Conservation (phyloP, 2,329 filamentous ascomycete genomes). For the Claviceps paspali region DNA sequence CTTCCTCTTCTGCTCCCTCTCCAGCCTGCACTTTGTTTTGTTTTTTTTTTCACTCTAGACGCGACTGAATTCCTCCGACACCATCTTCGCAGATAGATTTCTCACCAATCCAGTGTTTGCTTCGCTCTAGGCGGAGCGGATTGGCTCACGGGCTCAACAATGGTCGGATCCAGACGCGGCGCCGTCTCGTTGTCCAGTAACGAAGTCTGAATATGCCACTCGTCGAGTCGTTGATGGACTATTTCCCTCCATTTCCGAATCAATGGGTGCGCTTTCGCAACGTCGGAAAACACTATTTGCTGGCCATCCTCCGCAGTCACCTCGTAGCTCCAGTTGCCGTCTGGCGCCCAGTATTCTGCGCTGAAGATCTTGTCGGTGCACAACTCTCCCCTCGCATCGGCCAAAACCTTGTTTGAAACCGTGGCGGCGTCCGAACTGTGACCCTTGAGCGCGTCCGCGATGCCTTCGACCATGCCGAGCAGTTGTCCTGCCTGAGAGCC, state of each 20-base stretch:
- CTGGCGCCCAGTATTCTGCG: slow-evolving; percentile 48
- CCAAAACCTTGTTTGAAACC: slow-evolving; percentile 20
- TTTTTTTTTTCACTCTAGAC: too few species aligned
- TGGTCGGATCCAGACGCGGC: slow-evolving; percentile 13
- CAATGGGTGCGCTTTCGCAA: slow-evolving; percentile 54
- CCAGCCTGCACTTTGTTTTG: too few species aligned
- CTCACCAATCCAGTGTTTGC: slow-evolving; percentile 25
- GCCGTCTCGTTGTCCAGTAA: slow-evolving; percentile 20
- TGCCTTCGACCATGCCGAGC: slow-evolving; percentile 61
- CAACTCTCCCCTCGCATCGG: slow-evolving; percentile 42
- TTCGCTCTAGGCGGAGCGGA: slow-evolving; percentile 12
- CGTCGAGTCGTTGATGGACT: slow-evolving; percentile 16
- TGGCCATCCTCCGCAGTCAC: slow-evolving; percentile 24
- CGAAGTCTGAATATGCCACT: slow-evolving; percentile 20
- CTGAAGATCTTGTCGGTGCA: slow-evolving; percentile 48
- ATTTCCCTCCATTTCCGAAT: slow-evolving; percentile 42
- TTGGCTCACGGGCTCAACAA: slow-evolving; percentile 14
- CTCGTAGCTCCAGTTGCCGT: slow-evolving; percentile 57
- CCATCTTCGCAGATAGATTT: too few species aligned
- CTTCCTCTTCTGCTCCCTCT: neutral
- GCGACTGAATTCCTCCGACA: too few species aligned
- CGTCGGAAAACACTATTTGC: slow-evolving; percentile 40
- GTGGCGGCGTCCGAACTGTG: slow-evolving; percentile 12
- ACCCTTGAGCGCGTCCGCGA: slow-evolving; percentile 33
- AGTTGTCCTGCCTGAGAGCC: slow-evolving; percentile 61